Evolutionary conservation across 1,284 basidiomycete genomes (phyloP), one percentile per base, ranked within the genome.

Genomic region (Ceratobasidium sp.): DNA sequence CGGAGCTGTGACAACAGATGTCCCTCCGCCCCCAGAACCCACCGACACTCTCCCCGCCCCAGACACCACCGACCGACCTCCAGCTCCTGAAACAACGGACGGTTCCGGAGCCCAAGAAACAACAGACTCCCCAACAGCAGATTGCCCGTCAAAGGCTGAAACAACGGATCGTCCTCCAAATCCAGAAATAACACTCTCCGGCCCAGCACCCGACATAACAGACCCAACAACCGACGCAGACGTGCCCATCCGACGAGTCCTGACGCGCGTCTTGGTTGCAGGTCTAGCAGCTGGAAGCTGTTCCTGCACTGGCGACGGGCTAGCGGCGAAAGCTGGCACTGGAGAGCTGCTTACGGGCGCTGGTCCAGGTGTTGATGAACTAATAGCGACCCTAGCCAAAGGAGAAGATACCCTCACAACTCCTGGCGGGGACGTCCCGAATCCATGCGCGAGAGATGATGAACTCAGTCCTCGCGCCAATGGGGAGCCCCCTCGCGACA

Each of bases 221-320:
- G 57, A 23, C 26, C 43, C 61, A 21, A 64, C 61, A 38, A 64
- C 61, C 26, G 61, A 64, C 28, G 16, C 44, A 8, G 49, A 47
- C 14, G 62, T 67, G 14, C 66, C 66, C 66, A 70, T 70, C 43
- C 52, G 66, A 23, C 66, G 54, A 18, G 54, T 28, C 2, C 66
- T 35, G 0, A 35, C 30, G 32, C 55, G 55, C 16, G 55, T 58
- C 55, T 38, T 32, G 14, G 54, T 46, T 9, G 43, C 21, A 6
- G 54, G 44, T 23, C 21, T 54, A 21, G 54, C 52, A 4, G 7
- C 26, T 26, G 66, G 44, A 30, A 44, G 35, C 21, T 41, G 66
- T 9, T 50, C 32, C 21, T 23, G 23, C 9, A 49, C 13, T 1
- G 49, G 35, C 23, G 54, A 41, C 26, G 26, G 52, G 16, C 30